A percentile compares a stretch with the other conserved stretches of the same genome.
Conservation (phyloP, 495 filamentous ascomycete species). For the Baudoinia panamericana region DNA sequence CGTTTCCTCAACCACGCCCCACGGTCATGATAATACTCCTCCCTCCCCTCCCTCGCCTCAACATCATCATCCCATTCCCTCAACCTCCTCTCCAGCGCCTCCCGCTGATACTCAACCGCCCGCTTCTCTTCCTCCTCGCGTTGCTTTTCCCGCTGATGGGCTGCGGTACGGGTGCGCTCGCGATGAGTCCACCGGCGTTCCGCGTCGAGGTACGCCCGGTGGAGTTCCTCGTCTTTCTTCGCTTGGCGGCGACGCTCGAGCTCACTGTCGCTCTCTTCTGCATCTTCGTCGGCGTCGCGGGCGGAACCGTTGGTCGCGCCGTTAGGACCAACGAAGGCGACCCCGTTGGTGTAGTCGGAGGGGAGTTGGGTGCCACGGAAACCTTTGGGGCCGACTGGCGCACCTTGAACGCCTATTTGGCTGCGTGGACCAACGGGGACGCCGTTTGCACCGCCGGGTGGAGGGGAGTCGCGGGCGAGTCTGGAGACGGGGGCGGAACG, state of each 20-base stretch:
- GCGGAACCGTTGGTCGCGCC: slow-evolving; percentile 37
- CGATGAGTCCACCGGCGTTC: slow-evolving; percentile 83
- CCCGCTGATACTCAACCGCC: slow-evolving; percentile 42
- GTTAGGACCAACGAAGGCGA: slow-evolving; percentile 67
- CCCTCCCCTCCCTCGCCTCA: slow-evolving; percentile 51
- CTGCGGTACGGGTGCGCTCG: slow-evolving; percentile 68
- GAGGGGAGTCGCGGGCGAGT: slow-evolving; percentile 56
- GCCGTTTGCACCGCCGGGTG: slow-evolving; percentile 61
- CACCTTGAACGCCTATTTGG: slow-evolving; percentile 44
- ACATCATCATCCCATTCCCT: slow-evolving; percentile 79
- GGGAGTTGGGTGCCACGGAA: slow-evolving; percentile 59
- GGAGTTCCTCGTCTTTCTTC: slow-evolving; percentile 58
- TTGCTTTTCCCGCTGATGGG: slow-evolving; percentile 67
- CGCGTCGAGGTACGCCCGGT: slow-evolving; percentile 73
- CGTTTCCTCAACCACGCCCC: slow-evolving; percentile 76
- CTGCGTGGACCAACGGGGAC: slow-evolving; percentile 76
- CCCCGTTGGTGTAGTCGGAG: slow-evolving; percentile 65
- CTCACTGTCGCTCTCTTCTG: slow-evolving; percentile 77
- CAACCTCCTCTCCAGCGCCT: slow-evolving; percentile 59
- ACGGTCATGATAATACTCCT: slow-evolving; percentile 78
- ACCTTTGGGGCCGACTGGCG: slow-evolving; percentile 65
- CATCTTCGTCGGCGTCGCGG: slow-evolving; percentile 70
- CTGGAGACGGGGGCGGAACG: slow-evolving; percentile 51
- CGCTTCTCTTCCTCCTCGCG: slow-evolving; percentile 38
- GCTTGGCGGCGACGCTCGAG: slow-evolving; percentile 56